phyloP scores from a whole-genome alignment of 2,329 filamentous ascomycete genomes.

The Sarocladiaceae sp. region DNA sequence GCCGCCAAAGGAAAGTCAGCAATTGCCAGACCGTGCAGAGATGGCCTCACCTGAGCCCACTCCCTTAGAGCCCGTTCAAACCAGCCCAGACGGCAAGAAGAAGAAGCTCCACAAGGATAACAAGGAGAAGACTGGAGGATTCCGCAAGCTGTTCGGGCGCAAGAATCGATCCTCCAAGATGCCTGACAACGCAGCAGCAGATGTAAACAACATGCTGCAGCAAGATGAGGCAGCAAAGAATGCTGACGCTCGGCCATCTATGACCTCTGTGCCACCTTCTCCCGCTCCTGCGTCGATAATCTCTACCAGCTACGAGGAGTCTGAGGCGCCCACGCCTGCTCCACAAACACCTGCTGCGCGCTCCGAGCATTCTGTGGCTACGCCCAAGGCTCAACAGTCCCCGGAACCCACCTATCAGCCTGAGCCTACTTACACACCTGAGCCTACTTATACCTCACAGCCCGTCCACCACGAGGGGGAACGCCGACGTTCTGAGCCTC shows the following conservation, averaged over 20 bases:
- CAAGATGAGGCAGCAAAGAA: slow-evolving; percentile 25
- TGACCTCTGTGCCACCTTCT: slow-evolving; percentile 20
- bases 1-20: slow-evolving; percentile 18
- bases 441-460: slow-evolving; percentile 6
- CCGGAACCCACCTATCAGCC: slow-evolving; percentile 5
- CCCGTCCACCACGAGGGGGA: background rate
- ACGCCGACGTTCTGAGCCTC: background rate
- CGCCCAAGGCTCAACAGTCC: background rate
- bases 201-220: slow-evolving; percentile 45
- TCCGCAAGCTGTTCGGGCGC: slow-evolving; percentile 61
- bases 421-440: slow-evolving; percentile 11
- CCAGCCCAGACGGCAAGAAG: slow-evolving; percentile 11
- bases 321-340: slow-evolving; percentile 16
- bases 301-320: slow-evolving; percentile 15
- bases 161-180: slow-evolving; percentile 55
- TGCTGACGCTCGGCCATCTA: slow-evolving; percentile 15
- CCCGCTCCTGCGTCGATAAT: slow-evolving; percentile 1
- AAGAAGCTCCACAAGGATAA: slow-evolving; percentile 50
- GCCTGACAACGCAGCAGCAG: slow-evolving; percentile 45
- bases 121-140: slow-evolving; percentile 41
- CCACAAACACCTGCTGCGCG: slow-evolving; percentile 6
- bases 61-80: background rate
- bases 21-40: background rate
- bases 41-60: slow-evolving; percentile 28
- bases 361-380: slow-evolving; percentile 2